Base-by-base conservation (phyloP, 768 basidiomycete genomes). In the Collybiopsis luxurians region DNA sequence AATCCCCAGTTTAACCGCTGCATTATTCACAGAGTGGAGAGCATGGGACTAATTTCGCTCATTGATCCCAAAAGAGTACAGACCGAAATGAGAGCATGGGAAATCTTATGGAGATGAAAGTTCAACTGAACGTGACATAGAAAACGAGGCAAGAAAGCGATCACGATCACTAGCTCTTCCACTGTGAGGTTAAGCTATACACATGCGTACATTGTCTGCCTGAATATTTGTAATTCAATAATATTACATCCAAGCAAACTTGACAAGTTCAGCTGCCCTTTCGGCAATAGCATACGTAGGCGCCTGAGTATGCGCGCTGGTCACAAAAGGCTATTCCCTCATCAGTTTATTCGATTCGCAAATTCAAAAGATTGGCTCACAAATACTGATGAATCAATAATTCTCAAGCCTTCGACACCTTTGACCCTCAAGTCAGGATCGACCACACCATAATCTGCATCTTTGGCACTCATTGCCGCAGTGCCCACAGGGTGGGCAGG, bases 361-460 rank as follows among this genome's bases (percentile, higher is more conserved):
- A 50, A 23, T 34, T 13, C 13, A 34, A 13, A 34, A 34, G 31
- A 34, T 34, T 47, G 17, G 45, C 46, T 21, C 24, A 51, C 55
- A 12, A 7, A 15, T 38, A 71, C 63, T 24, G 67, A 68, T 0
- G 64, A 61, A 56, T 72, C 69, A 1, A 71, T 66, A 21, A 73
- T 58, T 13, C 71, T 52, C 48, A 73, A 44, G 13, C 64, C 67
- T 0, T 12, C 3, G 5, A 65, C 53, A 0, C 67, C 67, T 52
- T 70, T 68, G 12, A 72, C 68, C 28, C 23, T 58, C 17, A 71
- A 57, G 31, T 67, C 59, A 10, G 69, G 62, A 49, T 69, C 60
- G 1, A 69, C 64, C 13, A 69, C 69, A 12, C 68, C 69, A 9
- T 45, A 53, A 4, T 24, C n/a, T 10, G 67, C 66, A 21, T 47